Base-by-base conservation (phyloP, 2,329 filamentous ascomycete genomes). In the Aaosphaeria pasadenensis region DNA sequence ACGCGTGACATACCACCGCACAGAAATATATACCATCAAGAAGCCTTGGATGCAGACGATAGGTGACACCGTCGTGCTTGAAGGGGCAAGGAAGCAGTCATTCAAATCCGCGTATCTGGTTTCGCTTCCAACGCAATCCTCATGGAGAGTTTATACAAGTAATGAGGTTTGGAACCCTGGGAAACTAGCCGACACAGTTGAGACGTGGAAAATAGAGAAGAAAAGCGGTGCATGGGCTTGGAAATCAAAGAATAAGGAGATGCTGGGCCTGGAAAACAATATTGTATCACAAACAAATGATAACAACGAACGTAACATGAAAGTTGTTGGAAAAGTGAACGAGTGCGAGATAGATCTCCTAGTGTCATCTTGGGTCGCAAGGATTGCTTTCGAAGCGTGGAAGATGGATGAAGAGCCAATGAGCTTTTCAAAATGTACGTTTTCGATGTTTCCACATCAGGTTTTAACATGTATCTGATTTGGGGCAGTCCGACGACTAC, bases 391-490 rank as follows among this genome's bases (percentile, higher is more conserved):
- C 40, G 42, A 48, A 42, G 33, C 33, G 13, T 32, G n/a, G 11
- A 36, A 48, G 36, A 28, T n/a, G 13, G 29, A n/a, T 6, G 39
- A 44, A 32, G 42, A 44, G 32, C 46, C 46, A 6, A 39, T 48
- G 46, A 48, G 29, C 13, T 48, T 42, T 42, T n/a, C 13, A 5
- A 45, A 48, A 45, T 39, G 46, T 48, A 24, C 24, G 46, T 33
- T 43, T 40, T 24, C 45, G 17, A 24, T 24, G 17, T 24, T 24
- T 24, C 17, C 17, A 3, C 17, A 24, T 24, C 17, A 24, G 17
- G 17, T 24, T 24, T 24, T 24, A 24, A 24, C 17, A 24, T 24
- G 17, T 24, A 24, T 24, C 17, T 24, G 17, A 24, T 24, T 24
- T 24, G 17, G 17, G 17, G 17, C 17, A 24, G 17, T 24, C 17